These are phyloP conservation scores for Moesziomyces sp. DNA, from an alignment of 1,284 basidiomycete species.

Conservation along the genomic window DNA sequence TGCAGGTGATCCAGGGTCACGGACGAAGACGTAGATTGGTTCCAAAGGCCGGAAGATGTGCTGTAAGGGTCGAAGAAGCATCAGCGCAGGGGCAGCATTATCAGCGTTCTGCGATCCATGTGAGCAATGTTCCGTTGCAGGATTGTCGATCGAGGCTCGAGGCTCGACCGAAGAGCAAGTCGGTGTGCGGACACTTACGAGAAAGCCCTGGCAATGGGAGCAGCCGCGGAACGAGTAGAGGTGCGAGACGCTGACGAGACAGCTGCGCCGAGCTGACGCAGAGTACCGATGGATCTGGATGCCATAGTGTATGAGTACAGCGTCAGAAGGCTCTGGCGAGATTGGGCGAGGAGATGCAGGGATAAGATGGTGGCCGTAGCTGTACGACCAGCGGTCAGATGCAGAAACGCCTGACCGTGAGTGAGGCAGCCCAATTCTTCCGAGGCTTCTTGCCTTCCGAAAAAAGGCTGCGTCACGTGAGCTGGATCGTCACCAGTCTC, in stretches of 20 bases:
- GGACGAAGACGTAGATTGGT: constrained; percentile 29
- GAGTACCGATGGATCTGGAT: constrained; percentile 15
- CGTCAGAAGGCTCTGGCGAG: not conserved
- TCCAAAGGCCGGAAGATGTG: constrained; percentile 21
- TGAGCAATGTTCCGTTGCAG: no score
- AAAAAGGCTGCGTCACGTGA: constrained; percentile 40
- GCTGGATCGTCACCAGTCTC: not conserved
- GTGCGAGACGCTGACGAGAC: constrained; percentile 19
- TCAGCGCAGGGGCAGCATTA: no score
- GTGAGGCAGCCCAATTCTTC: constrained; percentile 24
- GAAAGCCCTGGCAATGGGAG: constrained; percentile 17
- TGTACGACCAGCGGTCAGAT: not conserved
- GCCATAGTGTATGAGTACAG: constrained; percentile 8
- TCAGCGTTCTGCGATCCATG: not conserved
- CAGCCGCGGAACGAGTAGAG: not conserved
- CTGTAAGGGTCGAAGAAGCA: constrained; percentile 1
- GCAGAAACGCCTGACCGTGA: not conserved
- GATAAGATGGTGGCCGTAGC: not conserved
- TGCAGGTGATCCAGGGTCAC: constrained; percentile 35
- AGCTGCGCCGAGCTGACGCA: constrained; percentile 15
- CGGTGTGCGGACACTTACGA: constrained; percentile 10
- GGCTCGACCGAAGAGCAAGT: no score
- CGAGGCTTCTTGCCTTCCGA: constrained; percentile 2
- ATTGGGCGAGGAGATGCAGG: no score
- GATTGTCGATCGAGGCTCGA: no score